Evolutionary conservation across 2,329 filamentous ascomycete species (phyloP).

Genomic region (Cladosporium sp.): DNA sequence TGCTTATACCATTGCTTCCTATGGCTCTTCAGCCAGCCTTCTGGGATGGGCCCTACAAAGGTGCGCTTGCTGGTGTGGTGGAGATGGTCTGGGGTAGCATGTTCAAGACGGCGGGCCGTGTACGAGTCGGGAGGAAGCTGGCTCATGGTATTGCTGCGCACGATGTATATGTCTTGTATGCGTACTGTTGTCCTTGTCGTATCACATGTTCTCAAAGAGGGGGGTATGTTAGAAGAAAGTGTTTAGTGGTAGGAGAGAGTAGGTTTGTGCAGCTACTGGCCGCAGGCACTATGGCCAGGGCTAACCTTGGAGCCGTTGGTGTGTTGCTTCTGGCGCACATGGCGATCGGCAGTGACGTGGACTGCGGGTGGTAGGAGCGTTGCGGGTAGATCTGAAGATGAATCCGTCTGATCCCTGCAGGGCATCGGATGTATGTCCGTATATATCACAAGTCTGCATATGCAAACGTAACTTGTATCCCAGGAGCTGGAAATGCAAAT

Average conservation of each 20-base stretch:
- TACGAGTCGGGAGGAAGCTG: conserved; percentile 27
- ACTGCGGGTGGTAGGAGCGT: no score
- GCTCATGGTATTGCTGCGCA: not conserved
- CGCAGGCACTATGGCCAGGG: no score
- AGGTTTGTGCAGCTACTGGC: not conserved
- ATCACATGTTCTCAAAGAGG: not conserved
- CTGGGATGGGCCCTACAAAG: conserved; percentile 63
- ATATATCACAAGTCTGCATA: not conserved
- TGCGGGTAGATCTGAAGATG: not conserved
- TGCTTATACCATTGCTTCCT: conserved; percentile 60
- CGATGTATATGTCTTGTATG: not conserved
- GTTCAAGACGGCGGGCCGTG: conserved; percentile 44
- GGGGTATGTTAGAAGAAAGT: no score
- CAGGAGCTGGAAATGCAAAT: no score
- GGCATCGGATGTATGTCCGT: no score
- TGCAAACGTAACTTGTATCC: no score
- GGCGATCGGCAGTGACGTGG: no score
- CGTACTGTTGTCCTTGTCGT: not conserved
- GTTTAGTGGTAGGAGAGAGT: not conserved
- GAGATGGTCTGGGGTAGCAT: conserved; percentile 59
- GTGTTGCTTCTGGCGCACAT: not conserved
- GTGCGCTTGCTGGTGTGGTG: conserved; percentile 58
- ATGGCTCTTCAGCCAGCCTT: conserved; percentile 61
- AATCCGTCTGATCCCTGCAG: not conserved
- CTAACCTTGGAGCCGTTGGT: no score